Evolutionary conservation across 306 rosid species (phyloP).

Genomic region (Oxytropis ochrocephala): DNA sequence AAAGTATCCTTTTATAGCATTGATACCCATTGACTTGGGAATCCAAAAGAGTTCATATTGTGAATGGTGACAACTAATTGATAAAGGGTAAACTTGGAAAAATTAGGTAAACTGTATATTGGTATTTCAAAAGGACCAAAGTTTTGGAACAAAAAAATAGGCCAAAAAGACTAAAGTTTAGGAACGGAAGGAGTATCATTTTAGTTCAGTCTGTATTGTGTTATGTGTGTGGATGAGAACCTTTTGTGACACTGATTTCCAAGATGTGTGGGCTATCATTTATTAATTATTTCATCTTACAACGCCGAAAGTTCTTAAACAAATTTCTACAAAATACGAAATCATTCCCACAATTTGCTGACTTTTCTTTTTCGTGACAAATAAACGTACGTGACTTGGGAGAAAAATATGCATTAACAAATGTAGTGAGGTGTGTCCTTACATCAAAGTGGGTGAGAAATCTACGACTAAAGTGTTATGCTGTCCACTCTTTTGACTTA

Average conservation of each 20-base stretch:
- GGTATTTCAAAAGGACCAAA: no score
- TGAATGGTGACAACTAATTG: no score
- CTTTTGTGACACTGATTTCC: not conserved
- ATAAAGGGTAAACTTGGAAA: no score
- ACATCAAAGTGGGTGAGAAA: slow-evolving; percentile 18
- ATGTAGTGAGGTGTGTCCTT: slow-evolving; percentile 2
- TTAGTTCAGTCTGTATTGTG: no score
- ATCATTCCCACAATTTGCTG: slow-evolving; percentile 24
- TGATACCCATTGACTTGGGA: no score
- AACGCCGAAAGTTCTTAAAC: not conserved
- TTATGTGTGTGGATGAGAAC: not conserved
- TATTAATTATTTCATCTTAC: not conserved
- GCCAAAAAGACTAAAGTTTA: no score
- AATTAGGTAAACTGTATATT: no score
- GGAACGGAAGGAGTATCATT: no score
- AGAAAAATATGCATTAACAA: not conserved
- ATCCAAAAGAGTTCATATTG: no score
- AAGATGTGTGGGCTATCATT: not conserved
- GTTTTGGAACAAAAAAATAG: no score
- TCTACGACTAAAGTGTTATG: not conserved
- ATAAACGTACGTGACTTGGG: not conserved
- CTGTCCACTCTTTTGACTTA: slow-evolving; percentile 46
- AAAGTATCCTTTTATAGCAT: no score
- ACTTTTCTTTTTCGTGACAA: slow-evolving; percentile 20
- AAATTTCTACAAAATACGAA: not conserved